These are phyloP conservation scores for Monosiga brevicollis DNA, from an alignment of 78 protist genomes.

Conservation along the genomic window DNA sequence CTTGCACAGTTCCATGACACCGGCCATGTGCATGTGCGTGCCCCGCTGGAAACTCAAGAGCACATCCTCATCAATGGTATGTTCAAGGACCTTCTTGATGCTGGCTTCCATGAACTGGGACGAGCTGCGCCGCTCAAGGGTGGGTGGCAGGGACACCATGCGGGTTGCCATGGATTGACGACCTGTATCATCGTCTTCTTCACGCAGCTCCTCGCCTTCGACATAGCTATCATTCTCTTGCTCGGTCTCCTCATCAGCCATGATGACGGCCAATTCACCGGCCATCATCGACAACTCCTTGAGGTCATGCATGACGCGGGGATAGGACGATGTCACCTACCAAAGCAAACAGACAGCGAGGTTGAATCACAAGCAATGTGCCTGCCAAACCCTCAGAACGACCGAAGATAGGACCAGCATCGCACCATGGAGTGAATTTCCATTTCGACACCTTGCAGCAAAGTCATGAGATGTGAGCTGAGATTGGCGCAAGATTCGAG, in stretches of 20 bases:
- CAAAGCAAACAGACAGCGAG: background rate
- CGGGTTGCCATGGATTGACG: background rate
- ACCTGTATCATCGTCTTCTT: background rate
- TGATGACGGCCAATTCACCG: background rate
- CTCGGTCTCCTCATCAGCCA: background rate
- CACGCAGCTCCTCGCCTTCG: background rate
- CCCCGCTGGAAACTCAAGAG: too few species aligned
- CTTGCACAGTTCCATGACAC: too few species aligned
- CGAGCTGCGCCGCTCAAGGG: background rate
- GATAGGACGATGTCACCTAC: background rate
- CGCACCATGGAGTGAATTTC: background rate
- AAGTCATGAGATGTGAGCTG: background rate
- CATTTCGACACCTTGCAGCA: background rate
- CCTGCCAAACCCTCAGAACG: background rate
- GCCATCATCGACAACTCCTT: background rate
- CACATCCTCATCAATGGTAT: too few species aligned
- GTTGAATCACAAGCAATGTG: background rate
- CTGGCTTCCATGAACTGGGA: too few species aligned
- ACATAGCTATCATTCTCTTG: background rate
- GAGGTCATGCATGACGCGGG: background rate
- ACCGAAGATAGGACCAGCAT: background rate
- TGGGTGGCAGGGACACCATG: background rate
- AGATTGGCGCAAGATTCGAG: background rate
- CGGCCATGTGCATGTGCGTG: too few species aligned
- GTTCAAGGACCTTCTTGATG: too few species aligned